phyloP scores from a whole-genome alignment of 306 rosid genomes.

The Lagenaria siceraria region DNA sequence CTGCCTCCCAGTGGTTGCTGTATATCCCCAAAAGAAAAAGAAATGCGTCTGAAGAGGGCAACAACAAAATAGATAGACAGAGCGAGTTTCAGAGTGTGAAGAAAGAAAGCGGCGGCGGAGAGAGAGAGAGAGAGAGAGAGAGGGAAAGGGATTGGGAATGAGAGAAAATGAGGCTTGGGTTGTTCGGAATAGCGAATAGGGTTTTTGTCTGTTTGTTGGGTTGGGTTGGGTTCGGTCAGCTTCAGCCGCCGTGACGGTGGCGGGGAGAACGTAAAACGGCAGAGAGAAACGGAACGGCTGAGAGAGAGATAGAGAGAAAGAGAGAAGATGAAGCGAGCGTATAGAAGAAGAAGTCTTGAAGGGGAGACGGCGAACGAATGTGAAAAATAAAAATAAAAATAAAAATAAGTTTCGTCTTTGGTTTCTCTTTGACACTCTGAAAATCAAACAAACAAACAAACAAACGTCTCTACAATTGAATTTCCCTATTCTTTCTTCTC shows the following conservation, averaged over 20 bases:
- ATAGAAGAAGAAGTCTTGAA: not conserved
- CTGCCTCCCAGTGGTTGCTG: conserved; percentile 27
- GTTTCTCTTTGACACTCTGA: not conserved
- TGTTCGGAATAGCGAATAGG: conserved; percentile 7
- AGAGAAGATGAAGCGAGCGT: not conserved
- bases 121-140: conserved; percentile 14
- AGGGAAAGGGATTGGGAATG: conserved; percentile 3
- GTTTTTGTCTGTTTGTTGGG: not conserved
- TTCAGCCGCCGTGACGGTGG: not conserved
- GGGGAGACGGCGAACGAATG: conserved; percentile 2
- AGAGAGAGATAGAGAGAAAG: not conserved
- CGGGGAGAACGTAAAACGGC: not conserved
- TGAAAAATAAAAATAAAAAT: not conserved
- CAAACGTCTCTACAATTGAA: not conserved
- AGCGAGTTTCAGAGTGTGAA: conserved; percentile 9
- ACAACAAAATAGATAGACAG: not conserved
- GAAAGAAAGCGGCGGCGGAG: conserved; percentile 11
- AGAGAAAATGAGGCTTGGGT: conserved; percentile 8
- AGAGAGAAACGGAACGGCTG: not conserved
- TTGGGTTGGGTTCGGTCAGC: not conserved
- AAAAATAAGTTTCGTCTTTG: not conserved
- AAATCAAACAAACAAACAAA: conserved; percentile 1
- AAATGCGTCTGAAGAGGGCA: conserved; percentile 10
- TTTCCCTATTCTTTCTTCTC: not conserved
- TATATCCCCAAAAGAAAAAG: not conserved